Base-by-base conservation (phyloP, 2,329 filamentous ascomycete genomes). In the Xylariaceae sp. region DNA sequence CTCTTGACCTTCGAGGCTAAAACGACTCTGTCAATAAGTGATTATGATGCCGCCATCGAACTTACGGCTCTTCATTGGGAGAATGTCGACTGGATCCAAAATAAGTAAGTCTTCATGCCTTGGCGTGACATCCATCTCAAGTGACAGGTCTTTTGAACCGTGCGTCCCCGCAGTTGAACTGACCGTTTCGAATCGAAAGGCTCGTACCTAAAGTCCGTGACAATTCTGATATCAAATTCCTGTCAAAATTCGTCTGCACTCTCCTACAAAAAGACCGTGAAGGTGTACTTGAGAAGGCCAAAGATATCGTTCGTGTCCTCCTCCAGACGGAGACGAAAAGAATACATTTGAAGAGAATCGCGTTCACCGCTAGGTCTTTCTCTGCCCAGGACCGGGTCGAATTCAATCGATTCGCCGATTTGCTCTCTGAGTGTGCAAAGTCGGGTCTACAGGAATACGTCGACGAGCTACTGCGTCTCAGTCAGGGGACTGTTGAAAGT, bases 161-260 rank as follows among this genome's bases (percentile, higher is more conserved):
- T 30, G 6, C n/a, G 4, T 4, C 9, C 2, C 53, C 9, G 17
- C 10, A 45, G 23, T 30, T 30, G 3, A 48, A 51, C 53, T 60
- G n/a, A 60, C 51, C 10, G 4, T 51, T 45, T 42, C 6, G 11
- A 48, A 54, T 37, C 17, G 35, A 8, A 18, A 59, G 59, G 42
- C 30, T 58, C 18, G 1, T 61, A 23, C 59, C 56, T 4, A 61
- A 61, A 18, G 9, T 58, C 48, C 49, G 56, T 9, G 49, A 58
- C 44, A 13, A 35, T 23, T 49, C 56, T 13, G 42, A 58, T 18
- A 56, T 23, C 34, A 47, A 56, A 11, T 34, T 61, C 2, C 35
- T 54, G 17, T 61, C 59, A 5, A 56, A 52, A 47, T 45, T 61
- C 5, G 56, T 58, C 15, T 61, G 59, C 53, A 53, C 56, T 13